phyloP scores from a whole-genome alignment of 2,329 filamentous ascomycete species.

The Bimuria novae-zelandiae region DNA sequence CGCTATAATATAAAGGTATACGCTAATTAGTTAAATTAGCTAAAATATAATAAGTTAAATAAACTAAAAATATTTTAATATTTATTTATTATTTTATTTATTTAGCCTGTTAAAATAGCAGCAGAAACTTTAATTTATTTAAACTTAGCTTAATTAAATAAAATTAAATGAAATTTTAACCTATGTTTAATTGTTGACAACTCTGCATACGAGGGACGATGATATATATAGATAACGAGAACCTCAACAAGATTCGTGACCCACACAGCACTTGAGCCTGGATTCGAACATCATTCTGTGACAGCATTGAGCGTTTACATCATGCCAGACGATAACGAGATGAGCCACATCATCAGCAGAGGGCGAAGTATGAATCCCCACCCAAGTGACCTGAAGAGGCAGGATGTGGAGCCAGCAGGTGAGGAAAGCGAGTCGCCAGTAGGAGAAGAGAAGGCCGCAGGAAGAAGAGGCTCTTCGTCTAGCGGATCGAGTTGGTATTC shows the following conservation, averaged over 20 bases:
- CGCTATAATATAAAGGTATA: no score
- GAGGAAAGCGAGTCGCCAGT: background rate
- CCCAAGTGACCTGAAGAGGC: background rate
- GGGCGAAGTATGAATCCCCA: background rate
- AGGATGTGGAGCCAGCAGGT: background rate
- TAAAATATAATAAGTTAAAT: no score
- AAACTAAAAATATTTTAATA: no score
- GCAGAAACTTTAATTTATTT: no score
- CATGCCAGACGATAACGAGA: background rate
- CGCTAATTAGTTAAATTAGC: no score
- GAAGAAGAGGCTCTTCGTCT: background rate
- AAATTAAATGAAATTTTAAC: no score
- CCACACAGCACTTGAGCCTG: background rate
- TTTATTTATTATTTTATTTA: no score
- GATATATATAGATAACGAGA: slow-evolving; percentile 3
- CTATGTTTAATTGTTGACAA: no score
- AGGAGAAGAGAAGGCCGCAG: background rate
- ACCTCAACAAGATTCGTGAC: background rate
- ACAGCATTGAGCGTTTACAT: no score
- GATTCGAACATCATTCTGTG: no score
- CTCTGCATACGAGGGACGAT: background rate
- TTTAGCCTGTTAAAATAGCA: no score
- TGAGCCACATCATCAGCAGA: background rate
- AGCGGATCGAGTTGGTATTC: background rate
- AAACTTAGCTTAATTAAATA: no score